Evolutionary conservation across 768 basidiomycete species (phyloP).

Genomic region (Boletus insuetus): DNA sequence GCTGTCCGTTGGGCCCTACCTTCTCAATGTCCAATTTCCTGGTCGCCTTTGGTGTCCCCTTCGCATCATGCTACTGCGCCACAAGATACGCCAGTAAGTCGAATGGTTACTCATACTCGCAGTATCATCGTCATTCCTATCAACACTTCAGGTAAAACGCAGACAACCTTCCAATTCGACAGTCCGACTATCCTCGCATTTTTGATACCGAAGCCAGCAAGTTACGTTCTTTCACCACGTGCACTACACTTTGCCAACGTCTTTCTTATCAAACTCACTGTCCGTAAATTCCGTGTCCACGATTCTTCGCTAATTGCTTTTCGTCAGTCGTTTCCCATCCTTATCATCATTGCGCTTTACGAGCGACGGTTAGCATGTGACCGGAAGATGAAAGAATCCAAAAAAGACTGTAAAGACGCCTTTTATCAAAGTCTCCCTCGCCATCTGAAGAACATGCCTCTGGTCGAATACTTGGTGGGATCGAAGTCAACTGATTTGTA

Average conservation of each 20-base stretch:
- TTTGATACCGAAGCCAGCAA: conserved; percentile 73
- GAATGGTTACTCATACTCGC: too few species aligned
- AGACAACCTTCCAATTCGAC: too few species aligned
- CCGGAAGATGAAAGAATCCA: conserved; percentile 47
- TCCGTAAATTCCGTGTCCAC: conserved; percentile 28
- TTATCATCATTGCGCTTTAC: conserved; percentile 73
- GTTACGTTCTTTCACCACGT: conserved; percentile 71
- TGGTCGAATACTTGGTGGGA: conserved; percentile 76
- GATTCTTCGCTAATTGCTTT: neutral
- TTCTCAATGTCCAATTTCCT: too few species aligned
- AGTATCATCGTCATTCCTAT: too few species aligned
- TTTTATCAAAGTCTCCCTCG: conserved; percentile 67
- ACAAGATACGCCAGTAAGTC: too few species aligned
- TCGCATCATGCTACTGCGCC: too few species aligned
- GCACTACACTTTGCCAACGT: conserved; percentile 83
- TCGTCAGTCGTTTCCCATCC: conserved; percentile 66
- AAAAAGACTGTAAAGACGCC: conserved; percentile 50
- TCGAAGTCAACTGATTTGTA: conserved; percentile 63
- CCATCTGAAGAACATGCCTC: conserved; percentile 68
- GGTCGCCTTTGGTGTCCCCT: too few species aligned
- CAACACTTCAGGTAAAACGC: too few species aligned
- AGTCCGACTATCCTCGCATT: conserved; percentile 66
- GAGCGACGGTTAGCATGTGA: conserved; percentile 67
- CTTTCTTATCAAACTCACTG: conserved; percentile 80
- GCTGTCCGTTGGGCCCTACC: too few species aligned